These are phyloP conservation scores for Candida maesae DNA, from an alignment of 805 yeast species.

Conservation along the genomic window DNA sequence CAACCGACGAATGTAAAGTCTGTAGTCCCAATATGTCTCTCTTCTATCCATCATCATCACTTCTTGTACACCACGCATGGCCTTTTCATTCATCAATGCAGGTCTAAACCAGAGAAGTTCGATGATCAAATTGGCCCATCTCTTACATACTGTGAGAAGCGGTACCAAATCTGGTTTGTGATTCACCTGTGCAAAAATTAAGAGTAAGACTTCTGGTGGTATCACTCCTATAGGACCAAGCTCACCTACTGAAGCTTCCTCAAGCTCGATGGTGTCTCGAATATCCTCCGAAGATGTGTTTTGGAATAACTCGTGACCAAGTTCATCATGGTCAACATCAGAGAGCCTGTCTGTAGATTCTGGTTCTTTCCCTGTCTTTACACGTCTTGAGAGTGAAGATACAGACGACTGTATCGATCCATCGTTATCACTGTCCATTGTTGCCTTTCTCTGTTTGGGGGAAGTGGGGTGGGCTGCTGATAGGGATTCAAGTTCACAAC, in stretches of 20 bases:
- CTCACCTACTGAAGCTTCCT: constrained; percentile 4
- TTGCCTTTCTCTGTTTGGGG: no score
- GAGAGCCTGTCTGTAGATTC: constrained; percentile 4
- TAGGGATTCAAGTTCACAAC: no score
- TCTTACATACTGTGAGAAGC: constrained; percentile 68
- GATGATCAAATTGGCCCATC: constrained; percentile 74
- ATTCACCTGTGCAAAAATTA: constrained; percentile 61
- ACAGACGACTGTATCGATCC: constrained; percentile 19
- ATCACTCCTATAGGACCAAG: constrained; percentile 29
- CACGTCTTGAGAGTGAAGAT: constrained; percentile 17
- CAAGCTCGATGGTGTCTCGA: constrained; percentile 1
- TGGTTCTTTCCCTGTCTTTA: constrained; percentile 8
- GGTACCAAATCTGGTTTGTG: constrained; percentile 57
- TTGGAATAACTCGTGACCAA: constrained; percentile 14
- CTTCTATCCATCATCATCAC: constrained; percentile 49
- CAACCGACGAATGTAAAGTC: constrained; percentile 68
- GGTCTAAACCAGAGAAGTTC: constrained; percentile 91
- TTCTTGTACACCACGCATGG: constrained; percentile 49
- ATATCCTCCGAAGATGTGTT: constrained; percentile 6
- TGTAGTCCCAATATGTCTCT: constrained; percentile 61
- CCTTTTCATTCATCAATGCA: constrained; percentile 47
- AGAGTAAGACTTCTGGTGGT: constrained; percentile 56
- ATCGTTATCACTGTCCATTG: constrained; percentile 25
- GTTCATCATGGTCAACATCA: constrained; percentile 15
- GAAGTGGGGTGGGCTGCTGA: no score